These are phyloP conservation scores for Leishmania gerbilli DNA, from an alignment of 208 protist species.

Conservation along the genomic window DNA sequence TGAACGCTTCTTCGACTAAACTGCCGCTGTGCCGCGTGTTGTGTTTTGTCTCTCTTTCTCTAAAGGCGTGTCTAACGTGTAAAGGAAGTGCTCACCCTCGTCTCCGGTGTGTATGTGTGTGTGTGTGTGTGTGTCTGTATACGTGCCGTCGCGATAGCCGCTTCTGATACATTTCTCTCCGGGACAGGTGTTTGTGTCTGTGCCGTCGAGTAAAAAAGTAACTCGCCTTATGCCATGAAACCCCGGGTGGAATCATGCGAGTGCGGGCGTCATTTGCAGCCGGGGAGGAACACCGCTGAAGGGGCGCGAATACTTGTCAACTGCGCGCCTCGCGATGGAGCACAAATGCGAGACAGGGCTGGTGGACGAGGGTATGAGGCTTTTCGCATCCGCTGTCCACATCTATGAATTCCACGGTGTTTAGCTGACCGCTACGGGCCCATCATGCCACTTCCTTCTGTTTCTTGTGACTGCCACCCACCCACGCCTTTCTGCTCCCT, in stretches of 20 bases:
- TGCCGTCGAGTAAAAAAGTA: neutral
- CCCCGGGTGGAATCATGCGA: neutral
- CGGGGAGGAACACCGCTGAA: too few species aligned
- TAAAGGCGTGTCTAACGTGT: constrained; percentile 7
- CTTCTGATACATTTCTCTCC: neutral
- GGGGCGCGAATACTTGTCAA: neutral
- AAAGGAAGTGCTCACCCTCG: neutral
- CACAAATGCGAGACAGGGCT: neutral
- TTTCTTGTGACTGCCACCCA: neutral
- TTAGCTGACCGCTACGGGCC: too few species aligned
- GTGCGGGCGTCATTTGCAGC: neutral
- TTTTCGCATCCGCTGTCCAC: neutral
- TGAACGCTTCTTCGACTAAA: neutral
- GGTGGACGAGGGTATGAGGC: neutral
- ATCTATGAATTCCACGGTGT: neutral
- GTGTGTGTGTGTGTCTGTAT: neutral
- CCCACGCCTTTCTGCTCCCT: neutral
- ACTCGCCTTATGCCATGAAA: neutral
- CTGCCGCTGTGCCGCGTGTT: neutral
- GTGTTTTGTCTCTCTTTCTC: constrained; percentile 1
- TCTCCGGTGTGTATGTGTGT: neutral
- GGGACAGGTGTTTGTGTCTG: neutral
- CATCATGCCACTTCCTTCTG: neutral
- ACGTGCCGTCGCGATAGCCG: neutral
- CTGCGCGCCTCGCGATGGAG: neutral